Evolutionary conservation across 2,329 filamentous ascomycete genomes (phyloP).

Genomic region (Teratosphaeriaceae sp.): DNA sequence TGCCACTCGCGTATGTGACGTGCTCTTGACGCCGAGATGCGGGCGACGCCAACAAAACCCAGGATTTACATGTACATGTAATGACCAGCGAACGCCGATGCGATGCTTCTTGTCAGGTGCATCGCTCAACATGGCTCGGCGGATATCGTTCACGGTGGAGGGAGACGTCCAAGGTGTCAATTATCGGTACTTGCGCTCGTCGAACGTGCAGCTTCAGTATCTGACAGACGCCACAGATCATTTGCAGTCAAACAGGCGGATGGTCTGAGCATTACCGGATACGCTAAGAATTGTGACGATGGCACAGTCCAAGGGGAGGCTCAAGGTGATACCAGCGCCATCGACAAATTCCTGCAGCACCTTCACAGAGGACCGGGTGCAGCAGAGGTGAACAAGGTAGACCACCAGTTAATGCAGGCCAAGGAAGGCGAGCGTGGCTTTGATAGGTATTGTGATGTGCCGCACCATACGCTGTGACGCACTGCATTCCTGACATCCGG

Average conservation of each 20-base stretch:
- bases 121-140: constrained; percentile 16
- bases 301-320: constrained; percentile 70
- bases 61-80: too few relatives aligned
- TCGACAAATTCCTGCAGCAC: constrained; percentile 67
- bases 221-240: constrained; percentile 20
- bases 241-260: constrained; percentile 40
- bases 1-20: too few relatives aligned
- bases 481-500: not conserved
- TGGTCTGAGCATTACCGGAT: constrained; percentile 39
- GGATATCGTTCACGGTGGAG: constrained; percentile 44
- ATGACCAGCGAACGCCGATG: constrained; percentile 1
- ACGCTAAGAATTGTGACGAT: constrained; percentile 40
- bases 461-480: not conserved
- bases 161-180: constrained; percentile 46
- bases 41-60: too few relatives aligned
- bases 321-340: constrained; percentile 61
- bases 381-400: constrained; percentile 67
- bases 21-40: too few relatives aligned
- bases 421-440: constrained; percentile 65
- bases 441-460: constrained; percentile 20
- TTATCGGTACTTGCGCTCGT: constrained; percentile 36
- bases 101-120: constrained; percentile 4
- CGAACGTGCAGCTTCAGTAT: not conserved
- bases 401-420: constrained; percentile 59
- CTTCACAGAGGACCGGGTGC: constrained; percentile 66